Percentiles rank a stretch among this genome's conserved stretches.
Evolutionary conservation across 2,329 filamentous ascomycete genomes (phyloP).

Genomic region (Chrysoporthe cubensis): DNA sequence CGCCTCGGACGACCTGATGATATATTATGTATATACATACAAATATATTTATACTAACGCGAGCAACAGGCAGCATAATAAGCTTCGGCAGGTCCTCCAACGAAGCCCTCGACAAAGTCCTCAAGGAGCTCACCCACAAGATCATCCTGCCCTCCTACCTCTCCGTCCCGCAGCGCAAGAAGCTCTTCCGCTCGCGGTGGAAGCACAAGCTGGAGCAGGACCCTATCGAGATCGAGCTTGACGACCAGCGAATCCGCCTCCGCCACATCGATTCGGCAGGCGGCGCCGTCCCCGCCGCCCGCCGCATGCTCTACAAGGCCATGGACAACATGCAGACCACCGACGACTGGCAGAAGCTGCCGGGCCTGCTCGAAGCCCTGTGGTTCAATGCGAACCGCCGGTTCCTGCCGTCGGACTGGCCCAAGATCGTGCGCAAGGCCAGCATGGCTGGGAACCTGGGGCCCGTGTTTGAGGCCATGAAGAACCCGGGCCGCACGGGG

Average conservation of each 20-base stretch:
- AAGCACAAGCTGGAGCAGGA: conserved; percentile 55
- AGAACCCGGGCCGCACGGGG: conserved; percentile 50
- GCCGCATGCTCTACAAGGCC: conserved; percentile 42
- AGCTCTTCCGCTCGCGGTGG: conserved; percentile 54
- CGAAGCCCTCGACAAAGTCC: conserved; percentile 55
- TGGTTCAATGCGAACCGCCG: conserved; percentile 47
- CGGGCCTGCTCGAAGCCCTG: conserved; percentile 53
- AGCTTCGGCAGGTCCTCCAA: conserved; percentile 57
- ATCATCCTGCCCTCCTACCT: conserved; percentile 68
- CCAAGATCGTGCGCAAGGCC: conserved; percentile 47
- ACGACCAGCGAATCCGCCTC: conserved; percentile 59
- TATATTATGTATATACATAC: background rate
- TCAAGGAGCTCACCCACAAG: conserved; percentile 58
- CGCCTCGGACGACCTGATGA: background rate
- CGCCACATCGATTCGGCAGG: conserved; percentile 46
- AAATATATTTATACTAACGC: background rate
- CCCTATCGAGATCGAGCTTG: conserved; percentile 62
- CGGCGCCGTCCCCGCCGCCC: conserved; percentile 46
- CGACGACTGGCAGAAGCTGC: conserved; percentile 58
- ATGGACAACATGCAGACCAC: conserved; percentile 51
- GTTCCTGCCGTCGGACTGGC: conserved; percentile 40
- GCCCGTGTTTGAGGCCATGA: conserved; percentile 55
- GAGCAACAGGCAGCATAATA: conserved; percentile 40
- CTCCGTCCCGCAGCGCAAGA: conserved; percentile 53
- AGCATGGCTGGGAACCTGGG: conserved; percentile 46